Evolutionary conservation across 192 early-diverging fungal species (phyloP).

Genomic region (Coemansia sp.): DNA sequence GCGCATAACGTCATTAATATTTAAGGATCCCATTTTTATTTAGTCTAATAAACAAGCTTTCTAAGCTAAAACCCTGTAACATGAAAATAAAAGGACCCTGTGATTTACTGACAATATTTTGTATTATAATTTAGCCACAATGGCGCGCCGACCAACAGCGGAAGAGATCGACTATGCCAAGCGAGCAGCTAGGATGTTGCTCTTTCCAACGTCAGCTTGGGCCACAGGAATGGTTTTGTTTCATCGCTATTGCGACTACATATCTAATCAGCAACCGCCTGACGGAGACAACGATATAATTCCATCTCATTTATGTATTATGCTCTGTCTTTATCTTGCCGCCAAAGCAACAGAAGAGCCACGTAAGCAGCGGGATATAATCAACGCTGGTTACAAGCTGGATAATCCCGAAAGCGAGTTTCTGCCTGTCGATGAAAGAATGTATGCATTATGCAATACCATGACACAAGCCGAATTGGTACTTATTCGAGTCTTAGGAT

Average conservation of each 20-base stretch:
- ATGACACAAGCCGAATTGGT: conserved; percentile 34
- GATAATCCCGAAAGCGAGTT: conserved; percentile 12
- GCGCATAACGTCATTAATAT: too few species aligned
- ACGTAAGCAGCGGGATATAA: conserved; percentile 38
- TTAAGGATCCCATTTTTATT: neutral
- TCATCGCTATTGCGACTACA: conserved; percentile 27
- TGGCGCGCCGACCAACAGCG: conserved; percentile 7
- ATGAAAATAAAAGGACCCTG: neutral
- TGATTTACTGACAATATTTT: neutral
- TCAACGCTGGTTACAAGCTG: conserved; percentile 32
- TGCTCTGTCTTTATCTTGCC: conserved; percentile 42
- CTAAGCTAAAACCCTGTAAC: neutral
- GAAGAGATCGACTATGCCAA: conserved; percentile 23
- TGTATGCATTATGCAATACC: conserved; percentile 25
- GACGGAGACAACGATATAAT: neutral
- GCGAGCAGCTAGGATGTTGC: conserved; percentile 22
- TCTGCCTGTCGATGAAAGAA: conserved; percentile 7
- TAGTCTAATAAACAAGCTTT: neutral
- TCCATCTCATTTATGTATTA: conserved; percentile 26
- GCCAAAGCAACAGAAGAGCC: conserved; percentile 48
- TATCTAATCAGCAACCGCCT: neutral
- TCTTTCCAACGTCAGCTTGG: conserved; percentile 40
- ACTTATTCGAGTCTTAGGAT: conserved; percentile 26
- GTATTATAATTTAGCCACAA: neutral
- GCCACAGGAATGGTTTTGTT: conserved; percentile 35